Evolutionary conservation across 768 basidiomycete species (phyloP), one percentile per base, ranked within the genome.

Genomic region (Botryobasidium botryosum): DNA sequence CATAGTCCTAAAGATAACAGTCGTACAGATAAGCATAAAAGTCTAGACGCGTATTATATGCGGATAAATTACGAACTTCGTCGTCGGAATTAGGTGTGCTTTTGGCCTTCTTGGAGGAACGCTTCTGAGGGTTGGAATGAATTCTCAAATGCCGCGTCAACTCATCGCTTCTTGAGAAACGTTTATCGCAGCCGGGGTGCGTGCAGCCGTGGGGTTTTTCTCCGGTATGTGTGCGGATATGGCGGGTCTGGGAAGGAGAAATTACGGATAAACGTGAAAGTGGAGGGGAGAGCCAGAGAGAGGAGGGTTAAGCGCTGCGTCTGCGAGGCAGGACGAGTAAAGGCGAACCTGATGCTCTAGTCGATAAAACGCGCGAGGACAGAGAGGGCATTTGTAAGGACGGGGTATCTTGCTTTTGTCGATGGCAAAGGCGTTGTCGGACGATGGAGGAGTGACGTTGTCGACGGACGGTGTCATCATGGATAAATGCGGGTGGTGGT

Each of bases 131-230:
- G 45, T 48, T 51, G 12, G 44, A 44, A 62, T 99, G 92, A 53
- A 97, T 99, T 38, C 92, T 74, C 0, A 84, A 81, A 57, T 99
- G 92, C 46, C 92, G 74, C 24, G 92, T 99, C 51, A 99, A 75
- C 63, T 99, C 92, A 67, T 99, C 92, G n/a, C 86, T 88, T 48
- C 92, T 79, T 15, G 86, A 90, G 62, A 99, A 99, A 4, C 90
- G 81, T 61, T 97, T 99, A 62, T 94, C 91, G 71, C 92, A 99
- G n/a, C 77, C 74, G 3, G 85, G 77, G 59, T 79, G 85, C 1
- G 76, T 79, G 71, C 92, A 99, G 18, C 75, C 71, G 55, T 96
- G 96, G 2, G 92, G 92, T 55, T 94, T 96, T 64, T 99, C 92
- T 56, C 92, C 92, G 0, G 92, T 99, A 61, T 99, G 92, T 0